Evolutionary conservation across 176 grass and related monocot species (phyloP).

Genomic region (Tillandsia fasciculata): DNA sequence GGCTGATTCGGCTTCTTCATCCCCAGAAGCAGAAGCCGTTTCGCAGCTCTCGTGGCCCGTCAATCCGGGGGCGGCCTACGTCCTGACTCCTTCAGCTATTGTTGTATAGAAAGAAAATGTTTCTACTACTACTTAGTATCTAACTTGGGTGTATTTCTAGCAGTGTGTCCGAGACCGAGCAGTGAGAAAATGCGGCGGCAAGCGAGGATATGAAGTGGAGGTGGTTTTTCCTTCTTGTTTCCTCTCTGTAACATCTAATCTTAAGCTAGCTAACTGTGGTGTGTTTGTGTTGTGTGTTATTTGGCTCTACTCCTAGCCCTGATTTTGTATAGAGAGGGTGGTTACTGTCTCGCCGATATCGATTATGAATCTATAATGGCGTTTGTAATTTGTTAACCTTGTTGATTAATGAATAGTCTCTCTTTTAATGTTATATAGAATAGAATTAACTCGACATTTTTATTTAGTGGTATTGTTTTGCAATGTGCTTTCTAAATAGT

Average conservation of each 20-base stretch:
- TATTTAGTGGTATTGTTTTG: too few species aligned
- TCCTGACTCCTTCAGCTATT: not conserved
- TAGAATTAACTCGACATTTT: too few species aligned
- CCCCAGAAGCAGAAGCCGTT: too few species aligned
- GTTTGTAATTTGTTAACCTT: not conserved
- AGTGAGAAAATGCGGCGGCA: not conserved
- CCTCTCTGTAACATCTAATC: not conserved
- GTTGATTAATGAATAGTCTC: not conserved
- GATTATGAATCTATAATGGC: not conserved
- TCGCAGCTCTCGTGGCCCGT: slow-evolving; percentile 6
- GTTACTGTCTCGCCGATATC: not conserved
- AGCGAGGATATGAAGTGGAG: not conserved
- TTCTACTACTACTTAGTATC: not conserved
- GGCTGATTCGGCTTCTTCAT: too few species aligned
- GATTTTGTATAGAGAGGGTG: not conserved
- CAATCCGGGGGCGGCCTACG: not conserved
- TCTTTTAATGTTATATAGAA: too few species aligned
- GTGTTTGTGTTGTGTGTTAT: not conserved
- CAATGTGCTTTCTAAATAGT: too few species aligned
- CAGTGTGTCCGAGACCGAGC: not conserved
- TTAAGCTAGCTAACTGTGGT: not conserved
- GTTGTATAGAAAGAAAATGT: not conserved
- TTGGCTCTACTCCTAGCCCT: not conserved
- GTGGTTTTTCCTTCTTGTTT: not conserved
- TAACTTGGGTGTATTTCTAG: not conserved